Percentiles rank a stretch among this genome's conserved stretches.
phyloP scores from a whole-genome alignment of 257 asterid genomes.

The Handroanthus guayacan region DNA sequence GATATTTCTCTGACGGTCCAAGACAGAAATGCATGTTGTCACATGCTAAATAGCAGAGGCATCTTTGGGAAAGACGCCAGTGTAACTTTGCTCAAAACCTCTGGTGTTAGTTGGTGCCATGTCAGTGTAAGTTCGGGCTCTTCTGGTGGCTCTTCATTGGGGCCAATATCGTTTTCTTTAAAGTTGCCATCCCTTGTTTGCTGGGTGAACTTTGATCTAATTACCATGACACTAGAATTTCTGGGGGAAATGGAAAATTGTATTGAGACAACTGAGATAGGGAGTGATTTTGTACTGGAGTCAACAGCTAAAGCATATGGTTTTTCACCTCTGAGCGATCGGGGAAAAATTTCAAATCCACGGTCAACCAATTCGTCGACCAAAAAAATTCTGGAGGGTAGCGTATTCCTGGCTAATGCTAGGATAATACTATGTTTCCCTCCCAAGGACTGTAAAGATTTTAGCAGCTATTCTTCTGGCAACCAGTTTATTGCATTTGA shows the following conservation, averaged over 20 bases:
- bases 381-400: slow-evolving; percentile 55
- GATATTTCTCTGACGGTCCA: slow-evolving; percentile 47
- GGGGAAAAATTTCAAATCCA: slow-evolving; percentile 43
- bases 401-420: slow-evolving; percentile 70
- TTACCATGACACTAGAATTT: slow-evolving; percentile 50
- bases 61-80: slow-evolving; percentile 50
- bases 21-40: slow-evolving; percentile 48
- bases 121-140: slow-evolving; percentile 55
- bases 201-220: slow-evolving; percentile 74
- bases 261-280: slow-evolving; percentile 43
- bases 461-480: slow-evolving; percentile 63
- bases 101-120: slow-evolving; percentile 63
- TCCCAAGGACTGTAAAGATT: slow-evolving; percentile 43
- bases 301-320: slow-evolving; percentile 37
- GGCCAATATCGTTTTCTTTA: slow-evolving; percentile 71
- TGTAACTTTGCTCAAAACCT: slow-evolving; percentile 75
- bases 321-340: slow-evolving; percentile 43
- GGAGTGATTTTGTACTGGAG: slow-evolving; percentile 34
- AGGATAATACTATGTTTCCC: slow-evolving; percentile 85
- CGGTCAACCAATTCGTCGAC: slow-evolving; percentile 41
- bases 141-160: slow-evolving; percentile 57
- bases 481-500: slow-evolving; percentile 81
- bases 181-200: slow-evolving; percentile 76
- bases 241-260: slow-evolving; percentile 56
- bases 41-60: slow-evolving; percentile 42